These are phyloP conservation scores for Acanthamoeba lenticulata DNA, from an alignment of 208 protist species.

Conservation along the genomic window DNA sequence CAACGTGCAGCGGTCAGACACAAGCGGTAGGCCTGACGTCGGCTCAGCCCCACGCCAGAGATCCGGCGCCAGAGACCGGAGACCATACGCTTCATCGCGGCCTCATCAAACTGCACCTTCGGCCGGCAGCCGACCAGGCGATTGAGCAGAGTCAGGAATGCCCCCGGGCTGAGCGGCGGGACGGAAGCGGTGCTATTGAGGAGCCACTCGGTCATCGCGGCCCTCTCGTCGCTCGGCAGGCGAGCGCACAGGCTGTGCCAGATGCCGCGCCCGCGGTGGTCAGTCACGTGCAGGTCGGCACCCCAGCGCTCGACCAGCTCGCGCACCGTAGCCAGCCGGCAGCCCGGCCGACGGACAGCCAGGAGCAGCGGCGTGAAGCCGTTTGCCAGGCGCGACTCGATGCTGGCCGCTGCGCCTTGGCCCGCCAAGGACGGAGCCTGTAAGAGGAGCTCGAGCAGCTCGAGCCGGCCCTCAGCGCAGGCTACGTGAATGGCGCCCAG, in stretches of 20 bases:
- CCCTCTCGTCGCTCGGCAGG: background rate
- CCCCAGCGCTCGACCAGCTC: background rate
- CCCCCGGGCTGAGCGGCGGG: too few relatives aligned
- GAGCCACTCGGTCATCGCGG: background rate
- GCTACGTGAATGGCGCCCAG: background rate
- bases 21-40: background rate
- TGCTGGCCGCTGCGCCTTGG: background rate
- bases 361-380: background rate
- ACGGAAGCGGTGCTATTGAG: background rate
- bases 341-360: background rate
- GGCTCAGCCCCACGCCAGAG: background rate
- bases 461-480: background rate
- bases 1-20: background rate
- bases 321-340: background rate
- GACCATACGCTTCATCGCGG: too few relatives aligned
- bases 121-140: background rate
- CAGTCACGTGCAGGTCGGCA: background rate
- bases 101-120: background rate
- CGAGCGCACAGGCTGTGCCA: background rate
- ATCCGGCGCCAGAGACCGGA: background rate
- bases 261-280: background rate
- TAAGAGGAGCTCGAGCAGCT: background rate
- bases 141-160: background rate
- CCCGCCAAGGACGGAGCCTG: too few relatives aligned
- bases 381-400: background rate